Conservation (phyloP, 1,284 basidiomycete genomes). For the Leccinum cinnamomeum region DNA sequence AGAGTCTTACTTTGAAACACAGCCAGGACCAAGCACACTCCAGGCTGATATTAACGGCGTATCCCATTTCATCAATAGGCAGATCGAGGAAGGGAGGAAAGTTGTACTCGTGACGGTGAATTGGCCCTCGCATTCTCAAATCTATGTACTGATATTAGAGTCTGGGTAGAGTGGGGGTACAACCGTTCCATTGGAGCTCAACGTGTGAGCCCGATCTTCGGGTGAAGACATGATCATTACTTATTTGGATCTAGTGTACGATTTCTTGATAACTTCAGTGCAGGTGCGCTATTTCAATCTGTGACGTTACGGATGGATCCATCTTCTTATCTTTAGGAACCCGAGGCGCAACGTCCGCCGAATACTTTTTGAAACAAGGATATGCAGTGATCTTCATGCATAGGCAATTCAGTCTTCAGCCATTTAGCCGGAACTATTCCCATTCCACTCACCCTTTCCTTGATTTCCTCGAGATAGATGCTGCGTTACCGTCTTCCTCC, state of each 20-base stretch:
- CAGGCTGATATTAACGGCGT: slow-evolving; percentile 65
- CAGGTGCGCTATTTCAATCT: slow-evolving; percentile 56
- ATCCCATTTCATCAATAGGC: slow-evolving; percentile 70
- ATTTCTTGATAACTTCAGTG: slow-evolving; percentile 98
- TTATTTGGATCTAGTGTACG: slow-evolving; percentile 68
- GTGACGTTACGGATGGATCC: neutral
- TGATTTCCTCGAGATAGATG: slow-evolving; percentile 86
- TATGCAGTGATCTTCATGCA: slow-evolving; percentile 99
- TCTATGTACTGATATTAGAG: slow-evolving; percentile 8
- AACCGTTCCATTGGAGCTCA: slow-evolving; percentile 92
- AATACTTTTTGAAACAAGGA: slow-evolving; percentile 91
- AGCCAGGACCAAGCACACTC: slow-evolving; percentile 70
- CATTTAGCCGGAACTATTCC: slow-evolving; percentile 95
- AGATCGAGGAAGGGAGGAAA: slow-evolving; percentile 61
- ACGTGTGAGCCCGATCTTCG: slow-evolving; percentile 70
- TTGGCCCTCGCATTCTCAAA: slow-evolving; percentile 17
- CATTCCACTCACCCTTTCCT: slow-evolving; percentile 98
- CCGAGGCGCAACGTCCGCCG: slow-evolving; percentile 94
- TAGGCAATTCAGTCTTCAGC: slow-evolving; percentile 94
- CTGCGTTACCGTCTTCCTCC: slow-evolving; percentile 22
- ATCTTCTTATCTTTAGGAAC: slow-evolving; percentile 59
- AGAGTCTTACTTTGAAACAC: slow-evolving; percentile 84
- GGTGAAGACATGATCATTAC: slow-evolving; percentile 23
- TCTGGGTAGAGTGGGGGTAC: slow-evolving; percentile 84
- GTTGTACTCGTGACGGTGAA: slow-evolving; percentile 94